phyloP scores from a whole-genome alignment of 2,329 filamentous ascomycete genomes.

The Davidsoniella eucalypti region DNA sequence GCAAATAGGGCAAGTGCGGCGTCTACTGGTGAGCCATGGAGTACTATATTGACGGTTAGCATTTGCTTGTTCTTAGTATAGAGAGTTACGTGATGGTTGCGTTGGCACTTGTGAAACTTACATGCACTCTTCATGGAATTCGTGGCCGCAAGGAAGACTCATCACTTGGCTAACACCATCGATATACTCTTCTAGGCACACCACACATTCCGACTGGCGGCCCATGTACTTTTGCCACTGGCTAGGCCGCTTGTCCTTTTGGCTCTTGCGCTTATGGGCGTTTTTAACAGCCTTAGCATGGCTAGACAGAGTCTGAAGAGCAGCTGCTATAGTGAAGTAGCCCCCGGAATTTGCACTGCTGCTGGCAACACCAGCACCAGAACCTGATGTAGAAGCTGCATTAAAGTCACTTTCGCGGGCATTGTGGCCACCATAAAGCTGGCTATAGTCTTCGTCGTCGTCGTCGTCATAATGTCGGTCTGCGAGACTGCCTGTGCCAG shows the following conservation, averaged over 20 bases:
- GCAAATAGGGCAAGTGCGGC: constrained; percentile 95
- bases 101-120: constrained; percentile 35
- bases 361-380: constrained; percentile 10
- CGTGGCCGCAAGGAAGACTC: constrained; percentile 92
- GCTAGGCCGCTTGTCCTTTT: constrained; percentile 17
- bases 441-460: no score
- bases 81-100: constrained; percentile 1
- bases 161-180: constrained; percentile 91
- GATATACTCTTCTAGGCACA: constrained; percentile 90
- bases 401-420: constrained; percentile 19
- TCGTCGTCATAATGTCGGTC: no score
- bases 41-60: constrained; percentile 40
- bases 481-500: constrained; percentile 14
- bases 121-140: constrained; percentile 98
- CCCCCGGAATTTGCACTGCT: neutral
- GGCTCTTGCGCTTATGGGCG: neutral
- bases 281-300: constrained; percentile 29
- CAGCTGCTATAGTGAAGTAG: neutral
- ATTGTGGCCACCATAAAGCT: constrained; percentile 36
- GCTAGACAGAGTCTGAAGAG: constrained; percentile 16
- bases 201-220: constrained; percentile 72
- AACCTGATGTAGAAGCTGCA: constrained; percentile 22
- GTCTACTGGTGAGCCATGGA: constrained; percentile 87
- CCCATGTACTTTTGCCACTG: constrained; percentile 53
- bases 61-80: neutral